phyloP scores from a whole-genome alignment of 257 asterid genomes.

The Parsonsia alboflavescens region DNA sequence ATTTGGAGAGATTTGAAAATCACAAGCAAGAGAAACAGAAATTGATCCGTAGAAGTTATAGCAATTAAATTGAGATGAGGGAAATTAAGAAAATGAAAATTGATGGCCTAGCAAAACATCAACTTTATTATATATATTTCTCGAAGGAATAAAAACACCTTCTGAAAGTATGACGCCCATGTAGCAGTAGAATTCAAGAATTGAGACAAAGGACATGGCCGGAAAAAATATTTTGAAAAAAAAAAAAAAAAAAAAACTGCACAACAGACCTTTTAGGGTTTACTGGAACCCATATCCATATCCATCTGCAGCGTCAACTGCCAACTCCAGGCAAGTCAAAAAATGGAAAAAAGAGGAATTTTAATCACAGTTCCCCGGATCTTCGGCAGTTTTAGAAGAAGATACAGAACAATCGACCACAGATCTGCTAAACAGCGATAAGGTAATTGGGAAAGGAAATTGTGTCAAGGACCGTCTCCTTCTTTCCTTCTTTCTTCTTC shows the following conservation, averaged over 20 bases:
- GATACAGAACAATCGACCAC: not conserved
- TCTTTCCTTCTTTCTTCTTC: not conserved
- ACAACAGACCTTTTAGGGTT: not conserved
- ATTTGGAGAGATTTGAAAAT: not conserved
- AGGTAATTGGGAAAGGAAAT: not conserved
- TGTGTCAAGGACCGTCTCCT: not conserved
- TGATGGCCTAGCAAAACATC: not conserved
- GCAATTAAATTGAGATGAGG: not conserved
- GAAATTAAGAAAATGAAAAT: not conserved
- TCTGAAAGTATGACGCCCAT: not conserved
- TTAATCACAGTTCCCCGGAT: not conserved
- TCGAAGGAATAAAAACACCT: not conserved
- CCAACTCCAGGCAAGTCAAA: constrained; percentile 7
- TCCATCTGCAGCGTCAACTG: not conserved
- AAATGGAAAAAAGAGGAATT: not conserved
- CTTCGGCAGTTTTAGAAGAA: not conserved
- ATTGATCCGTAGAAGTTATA: not conserved
- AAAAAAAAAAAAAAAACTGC: not conserved
- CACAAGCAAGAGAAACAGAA: not conserved
- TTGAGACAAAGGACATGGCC: not conserved
- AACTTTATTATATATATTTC: not conserved
- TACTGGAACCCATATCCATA: not conserved
- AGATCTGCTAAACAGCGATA: not conserved
- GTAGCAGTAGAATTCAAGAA: not conserved
- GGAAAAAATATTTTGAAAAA: not conserved